These are phyloP conservation scores for Xylariomycetidae sp. DNA, from an alignment of 2,329 filamentous ascomycete species.

Conservation along the genomic window DNA sequence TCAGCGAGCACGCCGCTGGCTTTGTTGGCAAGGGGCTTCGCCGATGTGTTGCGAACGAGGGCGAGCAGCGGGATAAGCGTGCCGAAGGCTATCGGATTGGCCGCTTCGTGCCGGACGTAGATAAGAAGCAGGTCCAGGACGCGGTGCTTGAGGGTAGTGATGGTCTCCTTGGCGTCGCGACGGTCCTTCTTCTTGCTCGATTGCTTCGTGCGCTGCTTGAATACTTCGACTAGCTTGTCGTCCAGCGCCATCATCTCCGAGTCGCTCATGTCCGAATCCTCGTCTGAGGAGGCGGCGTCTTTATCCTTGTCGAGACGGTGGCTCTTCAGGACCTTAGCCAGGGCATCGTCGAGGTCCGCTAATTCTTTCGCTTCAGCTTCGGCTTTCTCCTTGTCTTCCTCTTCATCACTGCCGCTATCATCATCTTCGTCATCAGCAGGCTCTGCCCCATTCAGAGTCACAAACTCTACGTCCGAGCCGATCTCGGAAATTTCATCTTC, in stretches of 20 bases:
- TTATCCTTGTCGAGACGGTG: constrained; percentile 56
- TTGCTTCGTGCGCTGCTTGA: constrained; percentile 67
- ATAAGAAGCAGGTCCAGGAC: constrained; percentile 83
- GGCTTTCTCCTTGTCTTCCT: constrained; percentile 36
- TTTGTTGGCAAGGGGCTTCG: constrained; percentile 69
- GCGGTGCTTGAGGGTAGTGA: constrained; percentile 91
- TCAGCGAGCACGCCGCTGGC: constrained; percentile 65
- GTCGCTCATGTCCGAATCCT: constrained; percentile 83
- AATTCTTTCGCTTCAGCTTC: constrained; percentile 38
- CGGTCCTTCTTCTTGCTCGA: constrained; percentile 74
- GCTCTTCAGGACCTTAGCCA: constrained; percentile 72
- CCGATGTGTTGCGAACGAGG: constrained; percentile 68
- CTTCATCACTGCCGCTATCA: constrained; percentile 35
- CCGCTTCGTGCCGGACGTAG: constrained; percentile 74
- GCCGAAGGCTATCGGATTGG: constrained; percentile 59
- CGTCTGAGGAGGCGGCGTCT: constrained; percentile 49
- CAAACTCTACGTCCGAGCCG: constrained; percentile 36
- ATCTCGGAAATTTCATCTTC: constrained; percentile 34
- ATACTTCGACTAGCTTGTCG: constrained; percentile 74
- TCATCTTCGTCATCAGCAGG: constrained; percentile 32
- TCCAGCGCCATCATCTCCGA: constrained; percentile 92
- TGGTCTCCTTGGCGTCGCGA: constrained; percentile 79
- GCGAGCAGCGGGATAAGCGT: constrained; percentile 71
- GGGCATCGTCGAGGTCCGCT: constrained; percentile 60
- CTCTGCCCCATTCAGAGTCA: constrained; percentile 33